Evolutionary conservation across 2,329 filamentous ascomycete species (phyloP).

Genomic region (Nigrograna mackinnonii): DNA sequence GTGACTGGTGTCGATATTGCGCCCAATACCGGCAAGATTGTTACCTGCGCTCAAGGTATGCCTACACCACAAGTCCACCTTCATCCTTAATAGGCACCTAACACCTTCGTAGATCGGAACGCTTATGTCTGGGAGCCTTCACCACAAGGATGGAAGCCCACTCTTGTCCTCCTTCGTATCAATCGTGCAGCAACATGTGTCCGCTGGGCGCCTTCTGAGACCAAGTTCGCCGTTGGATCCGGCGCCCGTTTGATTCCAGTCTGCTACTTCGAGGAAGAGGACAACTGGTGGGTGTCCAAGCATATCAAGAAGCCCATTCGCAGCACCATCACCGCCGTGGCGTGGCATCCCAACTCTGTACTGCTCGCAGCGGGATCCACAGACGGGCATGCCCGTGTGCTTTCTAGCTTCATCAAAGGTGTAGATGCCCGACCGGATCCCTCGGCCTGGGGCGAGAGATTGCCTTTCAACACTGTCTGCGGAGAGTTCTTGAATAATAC

Average conservation of each 20-base stretch:
- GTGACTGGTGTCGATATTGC: slow-evolving; percentile 97
- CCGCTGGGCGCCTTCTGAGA: slow-evolving; percentile 94
- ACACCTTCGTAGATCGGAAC: slow-evolving; percentile 73
- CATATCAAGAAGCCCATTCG: slow-evolving; percentile 99
- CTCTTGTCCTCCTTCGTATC: slow-evolving; percentile 93
- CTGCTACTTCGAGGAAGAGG: slow-evolving; percentile 99
- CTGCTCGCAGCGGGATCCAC: slow-evolving; percentile 94
- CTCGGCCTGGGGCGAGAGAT: slow-evolving; percentile 88
- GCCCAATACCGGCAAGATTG: slow-evolving; percentile 85
- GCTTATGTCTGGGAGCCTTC: slow-evolving; percentile 97
- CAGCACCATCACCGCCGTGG: slow-evolving; percentile 91
- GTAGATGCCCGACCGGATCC: slow-evolving; percentile 85
- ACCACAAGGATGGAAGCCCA: slow-evolving; percentile 92
- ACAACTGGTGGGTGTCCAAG: slow-evolving; percentile 99
- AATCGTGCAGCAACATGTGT: slow-evolving; percentile 96
- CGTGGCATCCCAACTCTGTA: slow-evolving; percentile 98
- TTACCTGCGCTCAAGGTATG: slow-evolving; percentile 93
- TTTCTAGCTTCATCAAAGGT: slow-evolving; percentile 96
- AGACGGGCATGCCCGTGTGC: slow-evolving; percentile 92
- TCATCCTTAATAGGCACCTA: slow-evolving; percentile 14
- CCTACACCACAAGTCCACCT: neutral
- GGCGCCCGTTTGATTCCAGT: slow-evolving; percentile 94
- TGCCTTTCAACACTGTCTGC: slow-evolving; percentile 98
- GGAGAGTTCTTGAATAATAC: slow-evolving; percentile 96
- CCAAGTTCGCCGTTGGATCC: slow-evolving; percentile 96